Base-by-base conservation (phyloP, 192 early-diverging fungal species). In the Rhizoclosmatium sp. region DNA sequence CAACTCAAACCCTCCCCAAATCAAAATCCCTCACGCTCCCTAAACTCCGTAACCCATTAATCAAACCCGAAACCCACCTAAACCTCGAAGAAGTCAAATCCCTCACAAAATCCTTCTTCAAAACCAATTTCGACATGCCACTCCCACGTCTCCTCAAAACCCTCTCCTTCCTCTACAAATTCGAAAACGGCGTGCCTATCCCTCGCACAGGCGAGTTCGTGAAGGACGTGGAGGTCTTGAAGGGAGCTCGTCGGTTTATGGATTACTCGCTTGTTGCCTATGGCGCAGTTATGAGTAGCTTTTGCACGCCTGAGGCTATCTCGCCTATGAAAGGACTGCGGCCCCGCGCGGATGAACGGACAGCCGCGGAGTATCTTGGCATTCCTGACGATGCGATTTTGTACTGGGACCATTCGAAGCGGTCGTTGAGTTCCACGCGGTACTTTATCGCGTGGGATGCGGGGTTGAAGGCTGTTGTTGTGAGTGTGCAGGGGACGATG, bases 401-500 rank as follows among this genome's bases (percentile, higher is more conserved):
- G 12, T 81, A 59, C 42, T 87, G 82, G 82, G 79, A 87, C 23
- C 79, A 82, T 70, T 72, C 64, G n/a, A 80, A 82, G 39, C 69
- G 80, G 23, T 76, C 82, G 47, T 72, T 85, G 7, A 80, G 67
- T 65, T 82, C 85, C 45, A 71, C 84, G 16, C 74, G 80, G n/a
- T 85, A 84, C 62, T 87, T 72, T 51, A 78, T 84, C 44, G 48
- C 61, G 31, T 76, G 80, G 7, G 86, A 87, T 58, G 69, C 79
- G 0, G 69, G 68, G 5, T 21, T 83, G 19, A 78, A 87, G 59
- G 80, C 84, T 0, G 82, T 87, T 47, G 76, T 87, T 9, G 72
- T 87, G 31, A 60, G 62, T 44, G 77, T 84, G 48, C 80, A 84
- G 46, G 86, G 86, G 2, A 87, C 86, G 0, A 81, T 83, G 12